Percentiles rank a stretch among this genome's conserved stretches.
Evolutionary conservation across 306 rosid genomes (phyloP).

Genomic region (Malus asiatica): DNA sequence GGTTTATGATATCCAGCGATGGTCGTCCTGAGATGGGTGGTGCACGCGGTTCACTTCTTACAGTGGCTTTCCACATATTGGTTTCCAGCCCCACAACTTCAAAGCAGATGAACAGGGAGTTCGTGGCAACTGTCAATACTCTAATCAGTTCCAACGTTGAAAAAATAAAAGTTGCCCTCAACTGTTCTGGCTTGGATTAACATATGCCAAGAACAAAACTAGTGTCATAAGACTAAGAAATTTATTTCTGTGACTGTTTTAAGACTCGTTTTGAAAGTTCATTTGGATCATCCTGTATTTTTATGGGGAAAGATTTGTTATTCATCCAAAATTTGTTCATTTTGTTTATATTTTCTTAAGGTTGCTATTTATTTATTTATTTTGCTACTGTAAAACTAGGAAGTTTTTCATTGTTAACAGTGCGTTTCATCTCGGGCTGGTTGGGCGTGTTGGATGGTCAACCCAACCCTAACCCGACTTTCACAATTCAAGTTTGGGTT

Average conservation of each 20-base stretch:
- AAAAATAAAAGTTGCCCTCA: too few species aligned
- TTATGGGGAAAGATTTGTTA: not conserved
- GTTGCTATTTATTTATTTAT: not conserved
- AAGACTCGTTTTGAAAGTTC: not conserved
- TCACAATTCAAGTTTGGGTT: too few species aligned
- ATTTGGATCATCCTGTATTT: not conserved
- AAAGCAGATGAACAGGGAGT: too few species aligned
- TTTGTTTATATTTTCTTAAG: not conserved
- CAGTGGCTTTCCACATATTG: too few species aligned
- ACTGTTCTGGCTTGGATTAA: constrained; percentile 7
- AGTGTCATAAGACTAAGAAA: too few species aligned
- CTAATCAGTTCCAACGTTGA: too few species aligned
- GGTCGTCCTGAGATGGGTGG: constrained; percentile 14
- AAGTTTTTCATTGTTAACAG: too few species aligned
- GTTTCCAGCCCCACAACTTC: too few species aligned
- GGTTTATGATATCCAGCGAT: constrained; percentile 43
- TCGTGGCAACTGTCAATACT: too few species aligned
- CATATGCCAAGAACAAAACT: not conserved
- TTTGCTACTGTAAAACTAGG: not conserved
- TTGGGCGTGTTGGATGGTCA: too few species aligned
- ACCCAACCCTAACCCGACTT: too few species aligned
- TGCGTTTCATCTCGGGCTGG: too few species aligned
- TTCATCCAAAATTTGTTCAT: not conserved
- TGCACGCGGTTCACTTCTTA: constrained; percentile 36
- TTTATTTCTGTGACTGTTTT: not conserved